Evolutionary conservation across 2,329 filamentous ascomycete species (phyloP), one percentile per base, ranked within the genome.

Genomic region (Aspergillus clavatus): DNA sequence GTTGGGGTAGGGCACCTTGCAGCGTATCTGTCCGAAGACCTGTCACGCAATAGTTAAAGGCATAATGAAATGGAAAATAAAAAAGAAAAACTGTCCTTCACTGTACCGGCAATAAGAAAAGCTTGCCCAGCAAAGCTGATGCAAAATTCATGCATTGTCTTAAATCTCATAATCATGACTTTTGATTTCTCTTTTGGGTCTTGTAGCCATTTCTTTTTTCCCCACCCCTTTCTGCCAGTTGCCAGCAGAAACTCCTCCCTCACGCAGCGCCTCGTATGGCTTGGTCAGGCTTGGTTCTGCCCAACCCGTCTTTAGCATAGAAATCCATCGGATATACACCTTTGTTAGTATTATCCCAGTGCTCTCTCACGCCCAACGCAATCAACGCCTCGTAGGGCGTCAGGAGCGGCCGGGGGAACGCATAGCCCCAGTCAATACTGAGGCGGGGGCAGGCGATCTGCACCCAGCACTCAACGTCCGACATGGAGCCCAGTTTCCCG

Each of bases 361-460:
- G 86, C 55, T 93, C 79, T 53, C 79, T 81, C 50, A 83, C 83
- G 3, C 86, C 89, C 38, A 98, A 70, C n/a, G 89, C 87, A 26
- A 98, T 84, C 47, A 97, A 77, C 5, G 93, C 93, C 72, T 98
- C 93, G 58, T 98, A 96, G 2, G 93, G 91, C 42, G 91, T 97
- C 62, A 98, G 69, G 47, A 98, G 66, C 38, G 93, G 93, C 38
- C 87, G 73, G 1, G 89, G 81, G 63, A 98, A 98, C 0, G 93
- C 93, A 71, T 97, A 97, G 0, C 93, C 93, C 93, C 93, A 98
- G 70, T 98, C 93, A 56, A 98, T 98, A 67, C 91, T 97, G 64
- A 98, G 64, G 40, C 93, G 75, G n/a, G 93, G 93, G 69, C 93
- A 98, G 4, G 93, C 93, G 40, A 98, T 89, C 70, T 98, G 93